Conservation (phyloP, 768 basidiomycete genomes). For the Pleurotus tuber-regium region DNA sequence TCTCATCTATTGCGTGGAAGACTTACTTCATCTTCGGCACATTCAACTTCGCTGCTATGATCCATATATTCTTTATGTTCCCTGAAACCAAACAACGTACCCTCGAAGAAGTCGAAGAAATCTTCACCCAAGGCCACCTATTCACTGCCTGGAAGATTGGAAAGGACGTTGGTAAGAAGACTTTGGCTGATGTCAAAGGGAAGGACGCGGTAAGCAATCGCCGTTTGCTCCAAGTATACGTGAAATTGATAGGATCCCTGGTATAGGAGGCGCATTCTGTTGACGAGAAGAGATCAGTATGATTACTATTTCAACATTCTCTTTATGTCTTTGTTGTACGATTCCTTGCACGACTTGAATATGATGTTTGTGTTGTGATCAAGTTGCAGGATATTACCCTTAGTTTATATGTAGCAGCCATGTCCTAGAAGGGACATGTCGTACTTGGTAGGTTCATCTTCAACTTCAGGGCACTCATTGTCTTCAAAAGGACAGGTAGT, state of each 20-base stretch:
- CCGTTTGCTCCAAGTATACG: no score
- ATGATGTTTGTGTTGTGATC: no score
- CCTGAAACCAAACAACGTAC: conserved; percentile 74
- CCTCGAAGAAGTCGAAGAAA: conserved; percentile 77
- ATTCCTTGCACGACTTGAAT: no score
- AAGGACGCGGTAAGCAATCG: conserved; percentile 11
- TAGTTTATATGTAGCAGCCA: no score
- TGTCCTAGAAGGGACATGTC: no score
- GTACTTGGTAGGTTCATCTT: no score
- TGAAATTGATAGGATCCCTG: background rate
- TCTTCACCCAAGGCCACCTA: conserved; percentile 65
- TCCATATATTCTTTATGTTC: conserved; percentile 78
- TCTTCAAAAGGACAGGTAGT: no score
- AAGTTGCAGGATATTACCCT: no score
- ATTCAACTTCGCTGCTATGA: conserved; percentile 70
- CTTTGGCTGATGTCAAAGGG: conserved; percentile 47
- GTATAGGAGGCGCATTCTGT: background rate
- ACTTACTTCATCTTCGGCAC: conserved; percentile 78
- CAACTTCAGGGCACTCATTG: no score
- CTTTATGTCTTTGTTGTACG: no score
- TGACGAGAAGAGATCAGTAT: background rate
- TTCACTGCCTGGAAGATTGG: conserved; percentile 73
- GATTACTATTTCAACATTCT: no score
- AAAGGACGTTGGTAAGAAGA: conserved; percentile 61
- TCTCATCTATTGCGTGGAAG: conserved; percentile 66